These are phyloP conservation scores for Ensete ventricosum DNA, from an alignment of 176 grass and related monocot genomes.

Conservation along the genomic window DNA sequence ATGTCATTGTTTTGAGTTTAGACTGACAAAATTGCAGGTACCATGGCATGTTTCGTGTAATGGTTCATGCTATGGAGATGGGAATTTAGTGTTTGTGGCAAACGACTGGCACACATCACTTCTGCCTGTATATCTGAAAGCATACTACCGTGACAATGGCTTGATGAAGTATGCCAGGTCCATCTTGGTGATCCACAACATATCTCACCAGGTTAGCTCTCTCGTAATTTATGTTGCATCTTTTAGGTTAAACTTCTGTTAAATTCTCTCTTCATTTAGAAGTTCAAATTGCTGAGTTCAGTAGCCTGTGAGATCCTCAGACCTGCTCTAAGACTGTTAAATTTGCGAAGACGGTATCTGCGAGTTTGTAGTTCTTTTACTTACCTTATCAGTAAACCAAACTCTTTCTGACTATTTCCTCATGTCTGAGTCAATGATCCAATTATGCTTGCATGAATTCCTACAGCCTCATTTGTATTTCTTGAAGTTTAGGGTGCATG, in stretches of 20 bases:
- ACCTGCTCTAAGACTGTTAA: no score
- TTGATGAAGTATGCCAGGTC: constrained; percentile 72
- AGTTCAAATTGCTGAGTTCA: not conserved
- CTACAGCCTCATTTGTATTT: no score
- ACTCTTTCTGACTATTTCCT: no score
- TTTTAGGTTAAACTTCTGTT: not conserved
- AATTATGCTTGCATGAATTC: no score
- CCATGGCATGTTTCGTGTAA: constrained; percentile 71
- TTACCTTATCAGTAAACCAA: no score
- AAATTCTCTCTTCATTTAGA: not conserved
- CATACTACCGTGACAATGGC: constrained; percentile 86
- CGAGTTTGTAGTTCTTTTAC: no score
- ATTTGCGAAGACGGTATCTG: no score
- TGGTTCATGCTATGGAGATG: constrained; percentile 64
- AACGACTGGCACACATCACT: constrained; percentile 96
- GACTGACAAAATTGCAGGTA: constrained; percentile 29
- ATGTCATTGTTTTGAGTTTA: not conserved
- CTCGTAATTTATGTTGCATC: not conserved
- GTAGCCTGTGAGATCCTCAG: not conserved
- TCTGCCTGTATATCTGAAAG: constrained; percentile 77
- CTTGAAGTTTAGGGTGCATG: no score
- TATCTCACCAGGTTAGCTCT: constrained; percentile 68
- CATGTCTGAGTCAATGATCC: no score
- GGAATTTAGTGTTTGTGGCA: constrained; percentile 78
- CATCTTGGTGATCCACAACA: constrained; percentile 85